These are phyloP conservation scores for Symbiodinium pilosum DNA, from an alignment of 73 alveolate species.

Conservation along the genomic window DNA sequence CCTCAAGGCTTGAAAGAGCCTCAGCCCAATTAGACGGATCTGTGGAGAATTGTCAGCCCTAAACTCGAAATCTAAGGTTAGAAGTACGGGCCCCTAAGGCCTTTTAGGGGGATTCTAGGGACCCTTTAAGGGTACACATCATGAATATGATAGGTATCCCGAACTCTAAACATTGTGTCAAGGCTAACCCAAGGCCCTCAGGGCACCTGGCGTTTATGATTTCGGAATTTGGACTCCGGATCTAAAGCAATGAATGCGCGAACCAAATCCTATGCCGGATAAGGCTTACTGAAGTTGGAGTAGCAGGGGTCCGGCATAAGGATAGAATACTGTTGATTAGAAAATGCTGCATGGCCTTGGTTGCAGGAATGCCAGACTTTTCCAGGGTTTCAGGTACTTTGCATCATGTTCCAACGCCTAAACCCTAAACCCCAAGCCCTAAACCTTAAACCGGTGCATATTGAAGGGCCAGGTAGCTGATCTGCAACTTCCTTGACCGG, in stretches of 20 bases:
- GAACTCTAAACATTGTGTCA: too few species aligned
- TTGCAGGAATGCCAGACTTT: background rate
- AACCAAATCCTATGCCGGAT: background rate
- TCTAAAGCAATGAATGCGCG: background rate
- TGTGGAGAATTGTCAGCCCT: too few species aligned
- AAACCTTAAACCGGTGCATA: background rate
- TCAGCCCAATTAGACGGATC: too few species aligned
- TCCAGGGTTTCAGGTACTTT: background rate
- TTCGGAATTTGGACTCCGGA: background rate
- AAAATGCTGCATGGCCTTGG: background rate
- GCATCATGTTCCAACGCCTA: background rate
- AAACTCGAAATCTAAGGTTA: too few species aligned
- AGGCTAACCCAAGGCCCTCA: too few species aligned
- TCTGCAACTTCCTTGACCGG: slow-evolving; percentile 86
- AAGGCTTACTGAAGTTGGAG: background rate
- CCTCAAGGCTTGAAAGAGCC: too few species aligned
- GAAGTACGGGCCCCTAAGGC: too few species aligned
- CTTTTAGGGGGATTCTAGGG: too few species aligned
- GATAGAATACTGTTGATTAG: background rate
- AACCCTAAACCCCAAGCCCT: background rate
- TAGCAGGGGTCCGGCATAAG: background rate
- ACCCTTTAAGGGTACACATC: too few species aligned
- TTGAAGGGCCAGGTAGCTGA: background rate
- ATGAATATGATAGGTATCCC: too few species aligned
- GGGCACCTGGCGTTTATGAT: background rate